A percentile compares a stretch with the other conserved stretches of the same genome.
These are phyloP conservation scores for Ophiostoma himal-ulmi DNA, from an alignment of 2,329 filamentous ascomycete species.

Conservation along the genomic window DNA sequence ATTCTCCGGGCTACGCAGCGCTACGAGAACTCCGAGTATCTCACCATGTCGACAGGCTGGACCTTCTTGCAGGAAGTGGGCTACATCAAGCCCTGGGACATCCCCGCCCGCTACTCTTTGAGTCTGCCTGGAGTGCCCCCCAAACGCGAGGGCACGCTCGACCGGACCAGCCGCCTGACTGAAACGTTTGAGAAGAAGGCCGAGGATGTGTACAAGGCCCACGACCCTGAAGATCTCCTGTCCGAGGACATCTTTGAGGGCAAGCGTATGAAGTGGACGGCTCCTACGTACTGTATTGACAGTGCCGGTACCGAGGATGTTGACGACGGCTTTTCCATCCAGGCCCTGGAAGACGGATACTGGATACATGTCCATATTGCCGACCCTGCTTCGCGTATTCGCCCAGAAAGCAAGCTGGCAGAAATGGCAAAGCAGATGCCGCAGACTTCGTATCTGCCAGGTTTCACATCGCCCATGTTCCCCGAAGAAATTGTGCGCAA, in stretches of 20 bases:
- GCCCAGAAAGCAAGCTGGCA: constrained; percentile 51
- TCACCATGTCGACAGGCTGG: constrained; percentile 48
- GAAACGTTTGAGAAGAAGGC: background rate
- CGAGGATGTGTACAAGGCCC: background rate
- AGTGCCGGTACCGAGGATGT: constrained; percentile 60
- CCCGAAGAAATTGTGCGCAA: constrained; percentile 44
- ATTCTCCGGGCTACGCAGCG: constrained; percentile 57
- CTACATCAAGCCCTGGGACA: constrained; percentile 64
- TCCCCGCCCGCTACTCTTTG: constrained; percentile 56
- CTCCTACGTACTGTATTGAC: constrained; percentile 68
- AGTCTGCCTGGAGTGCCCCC: constrained; percentile 47
- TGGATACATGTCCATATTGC: constrained; percentile 78
- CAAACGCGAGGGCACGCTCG: constrained; percentile 39
- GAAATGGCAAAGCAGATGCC: constrained; percentile 56
- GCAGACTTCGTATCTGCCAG: constrained; percentile 55
- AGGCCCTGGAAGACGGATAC: constrained; percentile 44
- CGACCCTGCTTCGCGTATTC: constrained; percentile 67
- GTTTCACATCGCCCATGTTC: constrained; percentile 55
- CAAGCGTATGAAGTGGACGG: constrained; percentile 53
- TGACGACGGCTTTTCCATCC: constrained; percentile 72
- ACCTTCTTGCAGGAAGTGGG: constrained; percentile 72
- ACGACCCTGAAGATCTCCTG: background rate
- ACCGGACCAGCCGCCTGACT: constrained; percentile 29
- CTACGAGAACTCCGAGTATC: constrained; percentile 48
- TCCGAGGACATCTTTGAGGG: constrained; percentile 42